Conservation (phyloP, 148 eudicot species). For the Dianthus caryophyllus region DNA sequence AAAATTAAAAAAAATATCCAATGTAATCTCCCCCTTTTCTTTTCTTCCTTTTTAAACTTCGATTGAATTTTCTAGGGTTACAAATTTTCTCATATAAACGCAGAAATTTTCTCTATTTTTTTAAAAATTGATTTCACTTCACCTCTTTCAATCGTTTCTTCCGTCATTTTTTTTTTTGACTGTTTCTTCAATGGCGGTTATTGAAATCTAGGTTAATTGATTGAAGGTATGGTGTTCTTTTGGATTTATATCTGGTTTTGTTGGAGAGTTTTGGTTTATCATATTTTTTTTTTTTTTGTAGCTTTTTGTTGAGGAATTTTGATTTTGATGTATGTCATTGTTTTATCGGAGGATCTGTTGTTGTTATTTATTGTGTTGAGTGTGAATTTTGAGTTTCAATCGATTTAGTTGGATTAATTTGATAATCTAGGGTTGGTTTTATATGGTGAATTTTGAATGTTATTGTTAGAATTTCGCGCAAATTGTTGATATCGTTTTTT, state of each 20-base stretch:
- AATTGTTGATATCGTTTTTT: background rate
- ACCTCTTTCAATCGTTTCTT: constrained; percentile 18
- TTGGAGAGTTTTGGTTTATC: background rate
- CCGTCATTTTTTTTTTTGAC: too few species aligned
- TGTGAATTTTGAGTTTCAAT: background rate
- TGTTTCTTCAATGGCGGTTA: constrained; percentile 22
- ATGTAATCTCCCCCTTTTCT: constrained; percentile 2
- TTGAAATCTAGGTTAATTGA: constrained; percentile 17
- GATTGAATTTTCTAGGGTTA: constrained; percentile 20
- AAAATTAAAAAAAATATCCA: background rate
- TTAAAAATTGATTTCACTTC: background rate
- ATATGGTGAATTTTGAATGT: constrained; percentile 7
- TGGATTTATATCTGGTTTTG: background rate
- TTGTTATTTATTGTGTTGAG: constrained; percentile 18
- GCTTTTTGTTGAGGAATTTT: background rate
- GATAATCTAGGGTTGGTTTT: constrained; percentile 20
- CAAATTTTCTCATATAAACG: constrained; percentile 2
- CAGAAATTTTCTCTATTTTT: background rate
- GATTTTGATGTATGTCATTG: background rate
- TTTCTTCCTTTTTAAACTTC: background rate
- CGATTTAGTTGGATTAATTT: background rate
- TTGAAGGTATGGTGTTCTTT: constrained; percentile 12
- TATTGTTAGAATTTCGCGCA: background rate
- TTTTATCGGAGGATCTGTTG: constrained; percentile 16
- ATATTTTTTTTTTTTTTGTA: background rate